Percentiles rank a stretch among this genome's conserved stretches.
Evolutionary conservation across 2,329 filamentous ascomycete species (phyloP).

Genomic region (Exserohilum rostratum): DNA sequence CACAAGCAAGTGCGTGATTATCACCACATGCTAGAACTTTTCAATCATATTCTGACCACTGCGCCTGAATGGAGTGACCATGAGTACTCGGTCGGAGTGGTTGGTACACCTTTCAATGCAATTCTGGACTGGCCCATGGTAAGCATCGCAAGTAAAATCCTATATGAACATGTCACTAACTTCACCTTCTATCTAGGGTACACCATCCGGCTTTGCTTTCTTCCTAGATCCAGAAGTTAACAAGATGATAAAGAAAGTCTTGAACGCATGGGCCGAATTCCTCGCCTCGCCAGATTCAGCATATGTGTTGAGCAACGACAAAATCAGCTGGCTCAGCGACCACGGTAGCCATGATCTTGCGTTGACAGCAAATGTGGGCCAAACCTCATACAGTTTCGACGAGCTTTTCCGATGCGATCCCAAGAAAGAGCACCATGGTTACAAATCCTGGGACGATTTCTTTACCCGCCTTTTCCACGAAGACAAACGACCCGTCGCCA

Average conservation of each 20-base stretch:
- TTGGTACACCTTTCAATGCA: slow-evolving; percentile 63
- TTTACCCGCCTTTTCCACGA: slow-evolving; percentile 66
- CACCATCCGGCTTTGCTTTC: slow-evolving; percentile 57
- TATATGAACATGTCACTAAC: slow-evolving; percentile 19
- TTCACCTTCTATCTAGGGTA: background rate
- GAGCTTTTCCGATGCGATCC: slow-evolving; percentile 68
- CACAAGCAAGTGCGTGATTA: slow-evolving; percentile 69
- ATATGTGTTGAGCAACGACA: slow-evolving; percentile 45
- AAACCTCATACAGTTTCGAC: slow-evolving; percentile 56
- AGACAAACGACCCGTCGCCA: slow-evolving; percentile 63
- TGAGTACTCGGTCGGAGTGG: slow-evolving; percentile 49
- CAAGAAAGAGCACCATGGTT: slow-evolving; percentile 61
- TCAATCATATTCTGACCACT: slow-evolving; percentile 62
- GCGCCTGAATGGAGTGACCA: slow-evolving; percentile 52
- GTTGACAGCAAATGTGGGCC: slow-evolving; percentile 23
- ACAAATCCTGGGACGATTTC: slow-evolving; percentile 72
- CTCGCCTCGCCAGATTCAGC: slow-evolving; percentile 42
- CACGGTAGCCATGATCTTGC: slow-evolving; percentile 45
- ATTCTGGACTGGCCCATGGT: slow-evolving; percentile 65
- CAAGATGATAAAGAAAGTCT: slow-evolving; percentile 57
- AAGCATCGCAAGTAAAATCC: slow-evolving; percentile 25
- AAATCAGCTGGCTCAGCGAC: slow-evolving; percentile 51
- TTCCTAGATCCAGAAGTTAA: slow-evolving; percentile 53
- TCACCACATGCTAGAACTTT: slow-evolving; percentile 67
- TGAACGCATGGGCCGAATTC: slow-evolving; percentile 57